Percentiles rank a stretch among this genome's conserved stretches.
These are phyloP conservation scores for Zymoseptoria pseudotritici DNA, from an alignment of 2,329 filamentous ascomycete species.

Conservation along the genomic window DNA sequence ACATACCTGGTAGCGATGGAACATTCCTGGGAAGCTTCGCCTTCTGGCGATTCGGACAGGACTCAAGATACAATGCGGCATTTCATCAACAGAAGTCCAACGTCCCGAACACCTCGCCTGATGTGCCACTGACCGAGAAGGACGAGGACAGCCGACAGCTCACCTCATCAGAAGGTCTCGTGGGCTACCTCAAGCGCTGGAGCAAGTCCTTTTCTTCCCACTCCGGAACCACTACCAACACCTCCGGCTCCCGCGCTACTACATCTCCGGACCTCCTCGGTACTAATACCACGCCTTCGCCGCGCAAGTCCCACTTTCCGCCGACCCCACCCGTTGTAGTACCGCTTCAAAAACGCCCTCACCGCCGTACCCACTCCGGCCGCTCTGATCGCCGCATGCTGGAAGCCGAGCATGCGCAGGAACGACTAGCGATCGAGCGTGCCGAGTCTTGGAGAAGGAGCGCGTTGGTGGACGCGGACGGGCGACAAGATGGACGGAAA, in stretches of 20 bases:
- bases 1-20: constrained; percentile 41
- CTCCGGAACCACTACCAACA: neutral
- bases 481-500: constrained; percentile 11
- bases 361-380: constrained; percentile 24
- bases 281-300: neutral
- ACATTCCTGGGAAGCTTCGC: constrained; percentile 35
- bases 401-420: constrained; percentile 31
- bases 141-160: neutral
- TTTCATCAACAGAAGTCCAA: neutral
- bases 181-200: neutral
- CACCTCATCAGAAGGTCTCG: neutral
- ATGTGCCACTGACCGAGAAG: neutral
- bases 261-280: neutral
- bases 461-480: neutral
- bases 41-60: constrained; percentile 22
- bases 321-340: neutral
- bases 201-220: neutral
- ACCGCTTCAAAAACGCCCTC: neutral
- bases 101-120: neutral
- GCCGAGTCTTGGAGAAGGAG: constrained; percentile 15
- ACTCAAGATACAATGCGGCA: neutral
- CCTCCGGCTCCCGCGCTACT: neutral
- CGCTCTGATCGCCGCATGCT: constrained; percentile 26
- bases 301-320: neutral
- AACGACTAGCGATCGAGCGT: constrained; percentile 34